phyloP scores from a whole-genome alignment of 441 rosid genomes.

The Gossypium aridum region DNA sequence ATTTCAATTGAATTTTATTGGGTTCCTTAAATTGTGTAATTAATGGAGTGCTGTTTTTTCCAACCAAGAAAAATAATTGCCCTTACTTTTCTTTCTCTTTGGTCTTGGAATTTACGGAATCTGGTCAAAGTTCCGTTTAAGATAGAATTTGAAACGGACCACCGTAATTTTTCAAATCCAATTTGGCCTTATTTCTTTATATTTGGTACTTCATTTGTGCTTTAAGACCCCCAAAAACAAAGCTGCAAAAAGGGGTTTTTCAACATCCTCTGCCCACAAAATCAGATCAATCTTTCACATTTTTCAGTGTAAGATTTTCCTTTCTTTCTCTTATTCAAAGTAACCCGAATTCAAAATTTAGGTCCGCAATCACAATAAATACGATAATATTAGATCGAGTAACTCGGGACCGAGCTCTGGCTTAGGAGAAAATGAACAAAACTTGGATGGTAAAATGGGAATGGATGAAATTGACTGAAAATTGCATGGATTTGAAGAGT shows the following conservation, averaged over 20 bases:
- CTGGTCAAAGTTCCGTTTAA: conserved; percentile 22
- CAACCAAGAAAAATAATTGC: conserved; percentile 1
- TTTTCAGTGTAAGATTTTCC: background rate
- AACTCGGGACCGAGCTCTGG: no score
- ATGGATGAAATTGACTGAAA: background rate
- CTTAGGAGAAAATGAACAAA: background rate
- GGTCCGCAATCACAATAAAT: background rate
- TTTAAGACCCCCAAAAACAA: background rate
- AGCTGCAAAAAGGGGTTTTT: conserved; percentile 15
- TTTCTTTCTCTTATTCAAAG: no score
- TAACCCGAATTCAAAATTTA: background rate
- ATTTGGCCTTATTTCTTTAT: background rate
- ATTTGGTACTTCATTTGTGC: background rate
- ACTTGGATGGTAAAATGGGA: background rate
- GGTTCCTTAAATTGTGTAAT: background rate
- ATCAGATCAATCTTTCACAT: background rate
- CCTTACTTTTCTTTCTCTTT: no score
- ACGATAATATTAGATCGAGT: background rate
- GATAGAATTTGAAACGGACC: background rate
- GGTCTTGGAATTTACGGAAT: background rate
- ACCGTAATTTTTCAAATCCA: background rate
- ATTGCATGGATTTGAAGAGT: background rate
- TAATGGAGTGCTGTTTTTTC: background rate
- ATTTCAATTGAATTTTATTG: background rate
- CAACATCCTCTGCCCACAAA: background rate